Evolutionary conservation across 2,329 filamentous ascomycete genomes (phyloP).

Genomic region (Paecilomyces sp.): DNA sequence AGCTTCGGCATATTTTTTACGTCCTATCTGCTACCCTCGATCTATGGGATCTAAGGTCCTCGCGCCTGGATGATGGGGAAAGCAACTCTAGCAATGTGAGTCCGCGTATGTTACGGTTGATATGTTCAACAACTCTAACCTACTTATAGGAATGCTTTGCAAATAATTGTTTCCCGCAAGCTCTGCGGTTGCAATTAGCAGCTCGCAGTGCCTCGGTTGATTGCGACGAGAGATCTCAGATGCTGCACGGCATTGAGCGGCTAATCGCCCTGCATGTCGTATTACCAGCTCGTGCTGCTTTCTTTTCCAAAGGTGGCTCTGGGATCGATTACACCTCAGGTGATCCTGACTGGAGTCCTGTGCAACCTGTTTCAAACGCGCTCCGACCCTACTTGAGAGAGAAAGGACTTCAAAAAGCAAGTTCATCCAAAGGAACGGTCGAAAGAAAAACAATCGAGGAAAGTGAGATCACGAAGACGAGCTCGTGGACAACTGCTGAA

Average conservation of each 20-base stretch:
- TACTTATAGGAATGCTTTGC: constrained; percentile 20
- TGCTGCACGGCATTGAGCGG: constrained; percentile 28
- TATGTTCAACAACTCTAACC: constrained; percentile 7
- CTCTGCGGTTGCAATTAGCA: constrained; percentile 24
- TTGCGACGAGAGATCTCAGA: constrained; percentile 22
- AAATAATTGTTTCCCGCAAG: constrained; percentile 25
- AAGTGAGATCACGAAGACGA: neutral
- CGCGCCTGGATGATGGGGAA: constrained; percentile 23
- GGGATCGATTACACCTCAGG: constrained; percentile 27
- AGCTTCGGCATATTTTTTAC: constrained; percentile 27
- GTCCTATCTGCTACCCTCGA: constrained; percentile 26
- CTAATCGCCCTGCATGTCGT: constrained; percentile 35
- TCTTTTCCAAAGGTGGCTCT: constrained; percentile 26
- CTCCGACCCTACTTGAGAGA: constrained; percentile 28
- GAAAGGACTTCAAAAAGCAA: neutral
- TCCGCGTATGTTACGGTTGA: neutral
- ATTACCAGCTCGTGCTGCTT: constrained; percentile 30
- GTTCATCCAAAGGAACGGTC: neutral
- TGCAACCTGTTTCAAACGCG: constrained; percentile 29
- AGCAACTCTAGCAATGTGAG: constrained; percentile 28
- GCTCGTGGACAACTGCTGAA: constrained; percentile 22
- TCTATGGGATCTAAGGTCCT: constrained; percentile 31
- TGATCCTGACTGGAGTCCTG: constrained; percentile 25
- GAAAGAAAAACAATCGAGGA: neutral
- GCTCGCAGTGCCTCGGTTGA: constrained; percentile 19